phyloP scores from a whole-genome alignment of 192 early-diverging fungal species.

The Lunasporangiospora selenospora region DNA sequence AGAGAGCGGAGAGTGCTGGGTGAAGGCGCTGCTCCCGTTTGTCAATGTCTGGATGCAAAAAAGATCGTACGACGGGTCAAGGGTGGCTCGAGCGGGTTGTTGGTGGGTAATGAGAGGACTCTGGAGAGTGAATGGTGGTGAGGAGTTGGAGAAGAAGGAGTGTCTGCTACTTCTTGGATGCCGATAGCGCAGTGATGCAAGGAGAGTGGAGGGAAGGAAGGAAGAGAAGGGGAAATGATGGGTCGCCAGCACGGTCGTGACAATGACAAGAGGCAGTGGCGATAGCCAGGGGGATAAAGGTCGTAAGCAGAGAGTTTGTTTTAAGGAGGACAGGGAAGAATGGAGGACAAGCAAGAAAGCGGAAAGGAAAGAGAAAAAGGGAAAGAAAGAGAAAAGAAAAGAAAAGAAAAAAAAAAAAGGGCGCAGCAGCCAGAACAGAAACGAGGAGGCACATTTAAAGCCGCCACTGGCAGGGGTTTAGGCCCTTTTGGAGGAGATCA shows the following conservation, averaged over 20 bases:
- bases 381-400: slow-evolving; percentile 1
- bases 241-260: background rate
- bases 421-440: too few relatives aligned
- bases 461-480: too few relatives aligned
- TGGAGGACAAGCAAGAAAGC: too few relatives aligned
- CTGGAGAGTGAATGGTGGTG: background rate
- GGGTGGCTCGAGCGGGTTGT: background rate
- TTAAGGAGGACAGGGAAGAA: background rate
- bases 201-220: background rate
- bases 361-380: too few relatives aligned
- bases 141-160: background rate
- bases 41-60: too few relatives aligned
- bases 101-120: background rate
- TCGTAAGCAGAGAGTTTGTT: background rate
- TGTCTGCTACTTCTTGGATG: background rate
- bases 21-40: too few relatives aligned
- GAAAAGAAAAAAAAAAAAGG: background rate
- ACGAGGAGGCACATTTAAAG: too few relatives aligned
- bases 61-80: background rate
- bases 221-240: slow-evolving; percentile 2
- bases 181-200: slow-evolving; percentile 2
- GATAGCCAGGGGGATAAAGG: background rate
- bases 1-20: background rate
- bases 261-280: background rate
- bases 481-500: too few relatives aligned